Evolutionary conservation across 164 flowering plant species (phyloP).

Genomic region (Dillenia turbinata): DNA sequence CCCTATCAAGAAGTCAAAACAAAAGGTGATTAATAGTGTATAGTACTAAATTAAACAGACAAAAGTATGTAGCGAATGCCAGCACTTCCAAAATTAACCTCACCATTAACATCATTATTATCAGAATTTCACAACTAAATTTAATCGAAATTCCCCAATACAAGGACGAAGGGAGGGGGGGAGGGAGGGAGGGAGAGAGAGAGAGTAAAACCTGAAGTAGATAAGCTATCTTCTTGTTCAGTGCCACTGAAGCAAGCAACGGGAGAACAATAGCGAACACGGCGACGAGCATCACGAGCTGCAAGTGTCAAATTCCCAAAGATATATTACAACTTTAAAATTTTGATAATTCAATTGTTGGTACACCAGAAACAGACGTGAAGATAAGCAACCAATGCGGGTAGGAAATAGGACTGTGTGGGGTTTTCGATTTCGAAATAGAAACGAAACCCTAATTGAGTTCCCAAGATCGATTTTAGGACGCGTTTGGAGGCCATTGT

Average conservation of each 20-base stretch:
- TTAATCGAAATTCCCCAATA: too few species aligned
- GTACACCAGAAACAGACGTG: constrained; percentile 1
- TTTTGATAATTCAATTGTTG: background rate
- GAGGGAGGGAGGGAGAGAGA: too few species aligned
- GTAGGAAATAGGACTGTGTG: background rate
- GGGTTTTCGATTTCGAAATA: background rate
- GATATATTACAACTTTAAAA: background rate
- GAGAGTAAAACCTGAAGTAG: constrained; percentile 28
- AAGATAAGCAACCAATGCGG: background rate
- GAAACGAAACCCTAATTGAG: constrained; percentile 12
- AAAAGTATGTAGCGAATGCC: too few species aligned
- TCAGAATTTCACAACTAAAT: too few species aligned
- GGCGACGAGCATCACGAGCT: constrained; percentile 19
- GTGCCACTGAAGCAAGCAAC: constrained; percentile 32
- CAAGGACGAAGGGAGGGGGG: too few species aligned
- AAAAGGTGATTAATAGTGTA: too few species aligned
- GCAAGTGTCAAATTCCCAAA: constrained; percentile 2
- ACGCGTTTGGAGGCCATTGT: constrained; percentile 3
- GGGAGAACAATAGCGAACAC: constrained; percentile 11
- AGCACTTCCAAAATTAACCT: too few species aligned
- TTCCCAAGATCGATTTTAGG: background rate
- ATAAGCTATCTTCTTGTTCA: constrained; percentile 38
- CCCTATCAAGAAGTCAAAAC: background rate
- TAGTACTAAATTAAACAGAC: too few species aligned
- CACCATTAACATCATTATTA: too few species aligned